phyloP scores from a whole-genome alignment of 208 protist genomes.

The Polymyxa betae region DNA sequence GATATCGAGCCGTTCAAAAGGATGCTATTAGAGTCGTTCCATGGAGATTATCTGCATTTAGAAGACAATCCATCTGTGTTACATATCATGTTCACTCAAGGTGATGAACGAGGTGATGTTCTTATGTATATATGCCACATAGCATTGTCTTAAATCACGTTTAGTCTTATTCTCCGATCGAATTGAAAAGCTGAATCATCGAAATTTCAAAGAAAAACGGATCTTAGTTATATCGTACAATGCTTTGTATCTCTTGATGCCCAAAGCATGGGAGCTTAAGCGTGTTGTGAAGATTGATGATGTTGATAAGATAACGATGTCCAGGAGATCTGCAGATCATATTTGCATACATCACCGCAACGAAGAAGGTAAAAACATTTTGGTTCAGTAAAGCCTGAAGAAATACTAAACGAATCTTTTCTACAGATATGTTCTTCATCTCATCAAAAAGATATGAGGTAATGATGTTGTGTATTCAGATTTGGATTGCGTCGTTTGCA shows the following conservation, averaged over 20 bases:
- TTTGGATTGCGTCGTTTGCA: neutral
- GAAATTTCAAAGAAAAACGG: constrained; percentile 47
- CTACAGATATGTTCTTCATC: constrained; percentile 17
- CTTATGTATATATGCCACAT: neutral
- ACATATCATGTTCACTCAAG: constrained; percentile 38
- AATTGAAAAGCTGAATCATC: constrained; percentile 49
- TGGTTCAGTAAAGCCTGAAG: too few relatives aligned
- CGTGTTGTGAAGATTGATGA: constrained; percentile 31
- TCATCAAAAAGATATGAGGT: constrained; percentile 29
- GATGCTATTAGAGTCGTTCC: neutral
- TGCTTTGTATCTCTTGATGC: constrained; percentile 16
- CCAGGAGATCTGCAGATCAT: neutral
- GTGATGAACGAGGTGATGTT: constrained; percentile 26
- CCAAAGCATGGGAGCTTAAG: neutral
- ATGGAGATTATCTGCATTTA: constrained; percentile 35
- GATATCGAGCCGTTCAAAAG: neutral
- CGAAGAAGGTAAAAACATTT: constrained; percentile 31
- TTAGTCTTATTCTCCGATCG: constrained; percentile 42
- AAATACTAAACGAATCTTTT: neutral
- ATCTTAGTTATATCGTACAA: neutral
- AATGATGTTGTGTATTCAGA: neutral
- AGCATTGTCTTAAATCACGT: neutral
- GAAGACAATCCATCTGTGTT: constrained; percentile 17
- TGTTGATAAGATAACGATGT: constrained; percentile 51
- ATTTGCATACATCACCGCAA: neutral